These are phyloP conservation scores for Talaromyces pinophilus DNA, from an alignment of 2,329 filamentous ascomycete genomes.

Conservation along the genomic window DNA sequence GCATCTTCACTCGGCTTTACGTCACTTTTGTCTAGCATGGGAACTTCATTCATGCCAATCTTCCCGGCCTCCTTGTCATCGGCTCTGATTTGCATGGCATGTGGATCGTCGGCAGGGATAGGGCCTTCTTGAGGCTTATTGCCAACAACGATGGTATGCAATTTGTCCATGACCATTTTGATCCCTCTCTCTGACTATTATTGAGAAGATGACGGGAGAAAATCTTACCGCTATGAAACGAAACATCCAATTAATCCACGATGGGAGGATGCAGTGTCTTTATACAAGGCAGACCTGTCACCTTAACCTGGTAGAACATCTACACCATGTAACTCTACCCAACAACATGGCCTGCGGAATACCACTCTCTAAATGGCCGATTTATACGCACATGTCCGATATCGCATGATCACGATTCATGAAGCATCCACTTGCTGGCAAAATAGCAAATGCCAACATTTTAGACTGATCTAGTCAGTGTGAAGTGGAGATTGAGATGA, in stretches of 20 bases:
- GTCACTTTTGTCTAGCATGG: background rate
- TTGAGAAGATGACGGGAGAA: background rate
- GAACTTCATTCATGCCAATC: background rate
- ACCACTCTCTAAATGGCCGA: background rate
- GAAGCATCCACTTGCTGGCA: background rate
- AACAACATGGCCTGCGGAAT: background rate
- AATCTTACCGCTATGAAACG: background rate
- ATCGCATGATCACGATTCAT: background rate
- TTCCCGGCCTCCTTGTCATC: background rate
- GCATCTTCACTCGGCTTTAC: background rate
- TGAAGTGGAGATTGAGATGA: background rate
- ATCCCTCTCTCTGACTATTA: background rate
- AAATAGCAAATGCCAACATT: background rate
- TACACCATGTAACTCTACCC: background rate
- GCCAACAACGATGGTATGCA: conserved; percentile 8
- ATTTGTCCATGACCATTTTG: background rate
- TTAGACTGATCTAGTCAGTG: background rate
- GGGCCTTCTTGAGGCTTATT: background rate
- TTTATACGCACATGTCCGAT: background rate
- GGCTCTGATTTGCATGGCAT: background rate
- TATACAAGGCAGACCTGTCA: background rate
- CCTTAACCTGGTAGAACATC: background rate
- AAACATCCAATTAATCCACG: background rate
- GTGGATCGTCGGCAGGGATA: background rate
- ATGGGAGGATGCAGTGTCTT: background rate